Evolutionary conservation across 139 green algal genomes (phyloP), one percentile per base, ranked within the genome.

Genomic region (Micractinium sp.): DNA sequence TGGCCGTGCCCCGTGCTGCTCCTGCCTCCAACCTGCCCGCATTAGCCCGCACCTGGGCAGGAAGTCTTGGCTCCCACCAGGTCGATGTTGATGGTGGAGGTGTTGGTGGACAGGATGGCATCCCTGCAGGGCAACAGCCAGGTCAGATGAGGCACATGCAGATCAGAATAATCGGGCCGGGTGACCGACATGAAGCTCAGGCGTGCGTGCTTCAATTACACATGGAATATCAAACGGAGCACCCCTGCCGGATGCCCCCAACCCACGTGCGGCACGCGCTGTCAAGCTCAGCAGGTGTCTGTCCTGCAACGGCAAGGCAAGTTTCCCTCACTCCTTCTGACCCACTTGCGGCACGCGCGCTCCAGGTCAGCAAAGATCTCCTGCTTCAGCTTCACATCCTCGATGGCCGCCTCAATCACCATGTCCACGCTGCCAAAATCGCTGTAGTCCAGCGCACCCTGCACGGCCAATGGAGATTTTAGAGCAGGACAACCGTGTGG

Each of bases 371-470:
- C 92, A 90, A 97, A 97, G 89, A 98, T 98, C 35, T 92, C 85
- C 93, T 99, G 98, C 95, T 99, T 99, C 29, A 99, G 90, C 4
- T 89, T 81, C 73, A 99, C 95, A 88, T 97, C 93, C 94, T 99
- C 98, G 35, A 99, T 96, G 0, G 95, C 98, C 33, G 98, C 98
- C 95, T 99, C 98, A 61, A 99, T 98, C 31, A 99, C 98, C 96
- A 99, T 98, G 94, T 99, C 98, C 38, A 95, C 93, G 23, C 16
- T 73, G 38, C 92, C 88, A 85, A 99, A 99, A 38, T 93, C 92
- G 39, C 87, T 83, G 92, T 99, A 99, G 87, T 94, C 92, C 22
- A 99, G 93, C 7, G 94, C 92, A 25, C 96, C 96, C 61, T 85
- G 67, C 76, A 41, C 0, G 16, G 47, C 3, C 47, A n/a, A n/a